phyloP scores from a whole-genome alignment of 2,329 filamentous ascomycete genomes.

The Cercospora brassicicola region DNA sequence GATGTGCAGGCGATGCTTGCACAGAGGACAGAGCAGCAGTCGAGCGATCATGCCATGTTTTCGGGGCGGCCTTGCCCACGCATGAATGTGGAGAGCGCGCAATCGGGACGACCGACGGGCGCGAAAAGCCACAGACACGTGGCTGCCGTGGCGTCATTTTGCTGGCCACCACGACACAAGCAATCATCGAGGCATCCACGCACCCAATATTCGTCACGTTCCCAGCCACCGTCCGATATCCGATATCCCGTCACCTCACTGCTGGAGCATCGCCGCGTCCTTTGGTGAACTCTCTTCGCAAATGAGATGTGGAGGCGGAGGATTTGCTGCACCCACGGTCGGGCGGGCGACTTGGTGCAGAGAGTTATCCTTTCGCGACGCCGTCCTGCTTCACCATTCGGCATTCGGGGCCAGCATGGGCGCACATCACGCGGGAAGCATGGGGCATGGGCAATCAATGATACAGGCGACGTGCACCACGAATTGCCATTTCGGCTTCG shows the following conservation, averaged over 20 bases:
- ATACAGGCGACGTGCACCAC: background rate
- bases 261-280: background rate
- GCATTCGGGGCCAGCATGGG: background rate
- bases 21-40: background rate
- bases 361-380: background rate
- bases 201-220: background rate
- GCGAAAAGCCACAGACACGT: background rate
- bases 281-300: background rate
- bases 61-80: background rate
- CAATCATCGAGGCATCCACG: background rate
- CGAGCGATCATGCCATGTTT: background rate
- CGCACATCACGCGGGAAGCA: background rate
- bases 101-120: background rate
- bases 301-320: background rate
- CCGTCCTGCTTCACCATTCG: background rate
- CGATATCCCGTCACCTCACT: background rate
- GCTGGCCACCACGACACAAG: background rate
- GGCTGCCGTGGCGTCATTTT: background rate
- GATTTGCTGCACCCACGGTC: background rate
- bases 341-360: background rate
- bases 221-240: background rate
- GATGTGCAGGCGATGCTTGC: background rate
- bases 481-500: conserved; percentile 12
- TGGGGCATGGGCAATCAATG: background rate
- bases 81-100: background rate